Base-by-base conservation (phyloP, 352 stramenopile species). In the Aphanomyces euteiches region DNA sequence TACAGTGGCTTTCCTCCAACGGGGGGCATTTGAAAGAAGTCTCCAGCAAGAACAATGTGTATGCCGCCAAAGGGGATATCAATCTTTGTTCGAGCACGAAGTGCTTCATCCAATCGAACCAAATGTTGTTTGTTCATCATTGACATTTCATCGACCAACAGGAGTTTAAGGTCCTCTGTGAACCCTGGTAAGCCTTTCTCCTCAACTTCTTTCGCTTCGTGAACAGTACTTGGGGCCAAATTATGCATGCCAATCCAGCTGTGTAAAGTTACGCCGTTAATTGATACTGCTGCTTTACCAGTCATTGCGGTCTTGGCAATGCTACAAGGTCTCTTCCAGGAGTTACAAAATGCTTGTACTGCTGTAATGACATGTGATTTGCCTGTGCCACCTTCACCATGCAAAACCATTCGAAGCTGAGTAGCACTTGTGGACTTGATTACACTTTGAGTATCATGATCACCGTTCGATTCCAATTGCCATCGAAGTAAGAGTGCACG, bases 231-330 rank as follows among this genome's bases (percentile, higher is more conserved):
- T 36, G 50, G 50, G 50, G 50, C 10, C 50, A 58, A 58, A 28
- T 58, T 58, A 36, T 58, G 50, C 50, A 58, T 58, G 7, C 50
- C 50, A 19, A 58, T 58, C 17, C 50, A 58, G 36, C 50, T 58
- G 17, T 58, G 50, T 36, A 19, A 58, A 19, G 50, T 58, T 2
- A 58, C 50, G 15, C 50, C 50, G 7, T 58, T 58, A 12, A 58
- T 58, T 36, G 50, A 8, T 13, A 58, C 50, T 19, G 50, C 50
- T 13, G 50, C 50, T 36, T 58, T 58, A 12, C 50, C 50, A 58
- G 50, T 58, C 50, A 58, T 58, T 58, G 50, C 50, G 10, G 50
- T 58, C 36, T 28, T 28, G 28, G 50, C 50, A 58, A 58, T 58
- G 50, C 50, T 2, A 36, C 28, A 28, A 28, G 3, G 50, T 58